Evolutionary conservation across 1,139 yeast species (phyloP), one percentile per base, ranked within the genome.

Genomic region (Diutina catenulata): DNA sequence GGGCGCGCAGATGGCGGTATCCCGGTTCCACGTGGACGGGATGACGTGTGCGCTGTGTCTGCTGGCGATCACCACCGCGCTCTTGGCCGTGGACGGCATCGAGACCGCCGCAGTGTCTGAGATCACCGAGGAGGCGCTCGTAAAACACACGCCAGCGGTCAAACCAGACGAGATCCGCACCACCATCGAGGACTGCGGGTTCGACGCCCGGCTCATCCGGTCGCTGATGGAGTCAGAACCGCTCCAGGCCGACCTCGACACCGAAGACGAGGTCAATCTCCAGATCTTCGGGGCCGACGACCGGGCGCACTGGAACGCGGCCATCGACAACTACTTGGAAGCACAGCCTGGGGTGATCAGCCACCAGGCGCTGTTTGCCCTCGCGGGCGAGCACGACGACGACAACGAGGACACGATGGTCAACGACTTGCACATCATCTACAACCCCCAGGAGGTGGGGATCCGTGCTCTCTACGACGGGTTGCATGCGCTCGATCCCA

Each of bases 21-120:
- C 51, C 3, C 40, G 38, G 10, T 47, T 76, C 23, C 59, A 62
- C 25, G 57, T 80, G 1, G 53, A 47, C 24, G 95, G 95, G 4
- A 87, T 87, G 95, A 84, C 95, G 5, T 87, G 95, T 51, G 82
- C 91, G 3, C 72, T 93, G 1, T 87, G 95, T 53, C 72, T 78
- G 3, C 66, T 76, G 2, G 62, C 88, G 1, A 74, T 87, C 27
- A 74, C 80, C 1, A 56, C 57, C 16, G 74, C 77, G 2, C 56
- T 84, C 22, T 63, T 64, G 40, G 47, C 51, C 1, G 35, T 70
- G 4, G 54, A 55, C 0, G 86, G 83, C 2, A 76, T 76, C 14
- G n/a, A 37, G 1, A 27, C 52, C 15, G 87, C 66, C 0, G 62
- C 70, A 11, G 83, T 87, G 3, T 80, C 94, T 1, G 63, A 83